Evolutionary conservation across 257 asterid species (phyloP), one percentile per base, ranked within the genome.

Genomic region (Primulina huaijiensis): DNA sequence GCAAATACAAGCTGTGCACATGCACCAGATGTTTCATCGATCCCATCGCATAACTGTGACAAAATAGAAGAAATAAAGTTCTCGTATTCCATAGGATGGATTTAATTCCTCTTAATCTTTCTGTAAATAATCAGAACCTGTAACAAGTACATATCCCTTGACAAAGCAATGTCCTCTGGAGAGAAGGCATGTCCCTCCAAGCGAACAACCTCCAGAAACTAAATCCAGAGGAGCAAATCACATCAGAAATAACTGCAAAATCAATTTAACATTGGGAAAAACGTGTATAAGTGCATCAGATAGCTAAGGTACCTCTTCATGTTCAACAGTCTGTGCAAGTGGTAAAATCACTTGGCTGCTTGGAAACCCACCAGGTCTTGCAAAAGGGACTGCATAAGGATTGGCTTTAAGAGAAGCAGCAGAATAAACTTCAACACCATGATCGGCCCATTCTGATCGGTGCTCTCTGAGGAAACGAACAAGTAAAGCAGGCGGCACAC

Each of bases 1-100:
- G 97, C 95, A 80, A 94, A 94, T 64, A 94, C 95, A 8, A 94
- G 97, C 88, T 94, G 97, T 72, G 97, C 90, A 70, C 95, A 93
- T 30, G 91, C 78, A 53, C 96, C 96, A 6, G 82, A 79, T 30
- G 81, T 81, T 80, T 94, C 99, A 64, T 94, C 96, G 8, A 88
- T 82, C 62, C 96, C 99, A 30, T 91, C 88, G 90, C 96, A 91
- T 29, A 88, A 75, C 99, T 94, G 93, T 75, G 60, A 57, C 10
- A 55, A 53, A 6, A 46, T 53, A 43, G 34, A 67, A 72, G 57
- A 75, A 30, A 58, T 72, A 38, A 59, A 69, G 29, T 55, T 65
- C 62, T 64, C 7, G n/a, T 3, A 8, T 6, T 37, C 10, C 0
- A 31, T 23, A 38, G 0, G 56, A 37, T 12, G 35, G 58, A 30